These are phyloP conservation scores for Arxiozyma telluris DNA, from an alignment of 1,139 yeast genomes.

Conservation along the genomic window DNA sequence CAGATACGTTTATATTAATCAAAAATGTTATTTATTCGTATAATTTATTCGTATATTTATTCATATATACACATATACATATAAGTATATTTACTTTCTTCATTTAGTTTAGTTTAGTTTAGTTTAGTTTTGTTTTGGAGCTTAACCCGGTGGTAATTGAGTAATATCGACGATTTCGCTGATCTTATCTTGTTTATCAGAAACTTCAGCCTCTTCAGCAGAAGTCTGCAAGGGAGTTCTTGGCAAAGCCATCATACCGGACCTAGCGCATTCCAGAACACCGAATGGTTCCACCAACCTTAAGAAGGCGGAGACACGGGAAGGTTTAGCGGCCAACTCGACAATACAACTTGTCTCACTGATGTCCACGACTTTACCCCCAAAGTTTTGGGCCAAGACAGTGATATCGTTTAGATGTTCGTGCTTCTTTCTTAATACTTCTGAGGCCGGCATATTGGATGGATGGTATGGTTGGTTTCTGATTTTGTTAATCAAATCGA, in stretches of 20 bases:
- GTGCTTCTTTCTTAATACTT: conserved; percentile 90
- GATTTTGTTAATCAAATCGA: conserved; percentile 30
- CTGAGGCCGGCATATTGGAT: conserved; percentile 79
- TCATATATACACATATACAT: too few species aligned
- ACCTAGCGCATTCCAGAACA: conserved; percentile 88
- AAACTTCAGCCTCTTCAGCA: conserved; percentile 46
- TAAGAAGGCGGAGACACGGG: conserved; percentile 76
- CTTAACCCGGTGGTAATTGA: conserved; percentile 88
- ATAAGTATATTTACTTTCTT: too few species aligned
- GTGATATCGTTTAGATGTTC: conserved; percentile 78
- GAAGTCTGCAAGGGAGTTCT: conserved; percentile 69
- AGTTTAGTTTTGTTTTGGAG: too few species aligned
- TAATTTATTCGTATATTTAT: too few species aligned
- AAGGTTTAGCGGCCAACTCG: conserved; percentile 90
- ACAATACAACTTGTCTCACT: conserved; percentile 90
- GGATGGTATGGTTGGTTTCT: conserved; percentile 62
- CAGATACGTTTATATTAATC: too few species aligned
- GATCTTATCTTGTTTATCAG: conserved; percentile 27
- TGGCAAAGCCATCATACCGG: conserved; percentile 98
- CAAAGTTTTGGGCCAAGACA: conserved; percentile 74
- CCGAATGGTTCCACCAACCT: conserved; percentile 93
- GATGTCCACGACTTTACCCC: conserved; percentile 87
- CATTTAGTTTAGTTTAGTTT: too few species aligned
- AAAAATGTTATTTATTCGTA: too few species aligned
- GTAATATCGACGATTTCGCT: conserved; percentile 53